These are phyloP conservation scores for Multifurca ochricompacta DNA, from an alignment of 768 basidiomycete genomes.

Conservation along the genomic window DNA sequence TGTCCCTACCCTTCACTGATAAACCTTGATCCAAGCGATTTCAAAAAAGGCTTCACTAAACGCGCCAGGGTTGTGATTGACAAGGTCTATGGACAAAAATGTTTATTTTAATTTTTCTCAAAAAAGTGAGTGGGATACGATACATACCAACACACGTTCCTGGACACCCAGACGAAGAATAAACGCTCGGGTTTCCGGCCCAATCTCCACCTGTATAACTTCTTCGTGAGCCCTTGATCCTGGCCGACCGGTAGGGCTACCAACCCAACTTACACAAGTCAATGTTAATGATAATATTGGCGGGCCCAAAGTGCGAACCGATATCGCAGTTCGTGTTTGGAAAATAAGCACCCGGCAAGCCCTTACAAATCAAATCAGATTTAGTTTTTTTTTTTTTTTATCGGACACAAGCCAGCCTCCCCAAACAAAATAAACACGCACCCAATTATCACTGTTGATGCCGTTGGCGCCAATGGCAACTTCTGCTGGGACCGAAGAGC, in stretches of 20 bases:
- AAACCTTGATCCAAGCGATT: constrained; percentile 18
- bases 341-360: constrained; percentile 22
- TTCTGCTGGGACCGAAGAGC: constrained; percentile 9
- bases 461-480: constrained; percentile 17
- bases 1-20: constrained; percentile 5
- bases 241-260: no score
- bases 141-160: constrained; percentile 18
- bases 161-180: constrained; percentile 19
- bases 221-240: background rate
- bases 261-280: constrained; percentile 20
- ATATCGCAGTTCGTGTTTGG: constrained; percentile 31
- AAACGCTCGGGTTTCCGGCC: constrained; percentile 18
- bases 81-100: background rate
- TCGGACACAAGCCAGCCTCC: no score
- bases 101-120: background rate
- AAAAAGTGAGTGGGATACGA: background rate
- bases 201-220: constrained; percentile 19
- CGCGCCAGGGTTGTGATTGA: constrained; percentile 14
- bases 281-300: constrained; percentile 25
- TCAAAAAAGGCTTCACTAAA: constrained; percentile 15
- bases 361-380: constrained; percentile 6
- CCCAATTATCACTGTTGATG: constrained; percentile 22
- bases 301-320: constrained; percentile 25
- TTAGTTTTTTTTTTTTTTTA: no score
- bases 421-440: background rate